Evolutionary conservation across 805 yeast species (phyloP).

Genomic region (Brettanomyces custersianus): DNA sequence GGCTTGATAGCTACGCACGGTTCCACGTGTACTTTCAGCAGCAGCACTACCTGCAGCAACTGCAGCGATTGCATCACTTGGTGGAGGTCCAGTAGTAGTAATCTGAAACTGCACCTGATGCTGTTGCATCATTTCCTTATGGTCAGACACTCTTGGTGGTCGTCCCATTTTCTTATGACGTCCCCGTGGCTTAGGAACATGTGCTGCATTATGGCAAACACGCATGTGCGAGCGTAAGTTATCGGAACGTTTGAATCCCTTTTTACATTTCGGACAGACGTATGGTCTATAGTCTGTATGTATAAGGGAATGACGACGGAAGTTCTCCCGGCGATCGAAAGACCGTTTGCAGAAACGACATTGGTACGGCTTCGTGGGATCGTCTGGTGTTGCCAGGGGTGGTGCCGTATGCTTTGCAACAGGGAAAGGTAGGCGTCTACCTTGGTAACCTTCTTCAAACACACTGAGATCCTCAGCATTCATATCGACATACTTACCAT

Average conservation of each 20-base stretch:
- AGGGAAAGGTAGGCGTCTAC: conserved; percentile 3
- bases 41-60: not conserved
- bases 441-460: conserved; percentile 4
- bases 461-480: conserved; percentile 3
- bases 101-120: no score
- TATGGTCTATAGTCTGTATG: conserved; percentile 21
- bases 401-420: conserved; percentile 5
- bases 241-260: conserved; percentile 21
- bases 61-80: not conserved
- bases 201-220: conserved; percentile 17
- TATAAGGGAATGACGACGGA: conserved; percentile 19
- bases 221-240: conserved; percentile 20
- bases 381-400: conserved; percentile 2
- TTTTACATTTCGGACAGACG: conserved; percentile 18
- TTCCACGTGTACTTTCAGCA: no score
- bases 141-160: no score
- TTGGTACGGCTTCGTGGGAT: conserved; percentile 6
- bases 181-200: no score
- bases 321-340: conserved; percentile 20
- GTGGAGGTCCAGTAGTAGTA: not conserved
- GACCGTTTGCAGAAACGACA: conserved; percentile 19
- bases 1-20: no score
- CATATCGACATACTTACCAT: conserved; percentile 3
- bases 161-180: no score
- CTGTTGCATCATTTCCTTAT: no score